Base-by-base conservation (phyloP, 2,329 filamentous ascomycete species). In the Tolypocladium endophyticum region DNA sequence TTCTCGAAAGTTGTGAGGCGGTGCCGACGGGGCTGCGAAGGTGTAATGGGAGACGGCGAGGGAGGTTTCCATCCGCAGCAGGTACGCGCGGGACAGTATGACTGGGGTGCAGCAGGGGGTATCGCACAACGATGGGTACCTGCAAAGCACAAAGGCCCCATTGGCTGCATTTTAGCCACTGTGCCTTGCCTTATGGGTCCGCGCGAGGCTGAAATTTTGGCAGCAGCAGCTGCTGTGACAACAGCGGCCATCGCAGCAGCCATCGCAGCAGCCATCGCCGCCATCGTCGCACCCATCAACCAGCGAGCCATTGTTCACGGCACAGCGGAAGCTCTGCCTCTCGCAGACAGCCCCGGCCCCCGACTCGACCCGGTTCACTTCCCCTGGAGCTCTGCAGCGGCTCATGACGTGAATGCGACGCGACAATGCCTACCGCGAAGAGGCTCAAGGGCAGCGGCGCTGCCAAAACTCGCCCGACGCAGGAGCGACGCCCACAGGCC, bases 351-450 rank as follows among this genome's bases (percentile, higher is more conserved):
- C 50, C 20, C 23, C 20, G 30, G 11, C 33, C 47, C 4, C 30
- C 9, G 11, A 23, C 4, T 5, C n/a, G n/a, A 16, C n/a, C 28
- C 28, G 18, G 18, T 35, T 33, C 47, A 28, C 35, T 43, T 18
- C 54, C 25, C 9, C 18, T 33, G 55, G 57, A 28, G 36, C n/a
- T 57, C 39, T 20, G 18, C 30, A 28, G 18, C 33, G 20, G 50
- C 30, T 36, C 20, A 60, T 58, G 61, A 59, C 54, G 58, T 59
- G 56, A 55, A 43, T n/a, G 25, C 23, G n/a, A 56, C 56, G 57
- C 61, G 63, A 66, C 60, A 64, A 85, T 86, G 83, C 82, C 82
- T 67, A 83, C 77, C 65, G 80, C 82, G 63, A 86, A 85, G 74
- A 78, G 82, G 70, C 78, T 81, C 64, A 84, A 80, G 70, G 79